Evolutionary conservation across 108 stramenopile species (phyloP).

Genomic region (Nannochloropsis gaditana): DNA sequence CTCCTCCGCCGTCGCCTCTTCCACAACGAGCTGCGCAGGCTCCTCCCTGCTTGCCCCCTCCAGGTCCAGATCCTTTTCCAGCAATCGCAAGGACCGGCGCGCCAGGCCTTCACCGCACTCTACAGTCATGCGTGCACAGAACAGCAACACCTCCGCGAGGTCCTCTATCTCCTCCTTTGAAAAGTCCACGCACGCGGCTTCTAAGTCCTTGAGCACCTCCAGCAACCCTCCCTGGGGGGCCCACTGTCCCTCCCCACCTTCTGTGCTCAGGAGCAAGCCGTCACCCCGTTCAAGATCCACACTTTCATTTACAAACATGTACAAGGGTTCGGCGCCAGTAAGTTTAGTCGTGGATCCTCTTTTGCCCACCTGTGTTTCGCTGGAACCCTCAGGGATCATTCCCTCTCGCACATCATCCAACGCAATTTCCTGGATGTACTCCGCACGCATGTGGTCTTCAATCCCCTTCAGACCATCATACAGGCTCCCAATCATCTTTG

Average conservation of each 20-base stretch:
- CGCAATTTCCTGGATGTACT: neutral
- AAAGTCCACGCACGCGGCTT: neutral
- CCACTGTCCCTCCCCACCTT: neutral
- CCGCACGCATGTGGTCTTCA: neutral
- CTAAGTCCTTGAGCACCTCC: neutral
- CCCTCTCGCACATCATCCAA: neutral
- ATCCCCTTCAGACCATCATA: neutral
- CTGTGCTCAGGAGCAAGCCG: neutral
- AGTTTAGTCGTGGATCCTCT: neutral
- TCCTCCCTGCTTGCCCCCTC: neutral
- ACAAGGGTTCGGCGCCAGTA: too few species aligned
- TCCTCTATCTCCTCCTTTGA: conserved; percentile 14
- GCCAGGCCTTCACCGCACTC: neutral
- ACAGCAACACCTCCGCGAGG: neutral
- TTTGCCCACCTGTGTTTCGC: neutral
- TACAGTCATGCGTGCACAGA: neutral
- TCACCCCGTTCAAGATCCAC: neutral
- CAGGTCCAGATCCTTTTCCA: conserved; percentile 9
- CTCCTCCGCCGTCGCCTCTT: conserved; percentile 8
- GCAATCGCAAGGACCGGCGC: neutral
- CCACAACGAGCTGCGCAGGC: neutral
- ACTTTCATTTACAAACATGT: too few species aligned
- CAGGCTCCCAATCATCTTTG: conserved; percentile 3
- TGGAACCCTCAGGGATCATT: conserved; percentile 12
- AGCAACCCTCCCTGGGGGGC: neutral